phyloP scores from a whole-genome alignment of 73 alveolate species.

The Uronychia setigera region DNA sequence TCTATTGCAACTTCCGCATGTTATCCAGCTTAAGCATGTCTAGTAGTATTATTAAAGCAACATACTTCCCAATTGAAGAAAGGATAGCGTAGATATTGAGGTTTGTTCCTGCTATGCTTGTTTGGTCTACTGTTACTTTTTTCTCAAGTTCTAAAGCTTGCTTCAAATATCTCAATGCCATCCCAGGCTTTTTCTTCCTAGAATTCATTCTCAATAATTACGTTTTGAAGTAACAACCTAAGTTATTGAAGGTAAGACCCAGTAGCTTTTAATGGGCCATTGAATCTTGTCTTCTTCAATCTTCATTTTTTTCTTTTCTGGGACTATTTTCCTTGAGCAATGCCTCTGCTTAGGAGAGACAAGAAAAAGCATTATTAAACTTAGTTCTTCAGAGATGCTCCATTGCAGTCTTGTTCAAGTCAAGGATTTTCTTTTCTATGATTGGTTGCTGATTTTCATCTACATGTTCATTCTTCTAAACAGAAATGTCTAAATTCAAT shows the following conservation, averaged over 20 bases:
- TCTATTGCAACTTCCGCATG: no score
- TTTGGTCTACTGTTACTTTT: not conserved
- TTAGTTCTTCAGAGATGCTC: not conserved
- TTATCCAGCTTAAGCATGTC: no score
- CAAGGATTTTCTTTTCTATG: not conserved
- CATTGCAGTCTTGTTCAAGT: not conserved
- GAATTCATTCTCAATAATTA: not conserved
- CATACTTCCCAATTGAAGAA: no score
- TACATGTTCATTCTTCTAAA: no score
- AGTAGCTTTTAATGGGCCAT: not conserved
- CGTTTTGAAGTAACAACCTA: not conserved
- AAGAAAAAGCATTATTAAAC: not conserved
- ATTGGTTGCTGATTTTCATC: no score
- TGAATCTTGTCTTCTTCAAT: not conserved
- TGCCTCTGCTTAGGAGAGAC: not conserved
- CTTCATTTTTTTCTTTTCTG: not conserved
- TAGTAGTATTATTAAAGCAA: no score
- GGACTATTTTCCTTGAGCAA: not conserved
- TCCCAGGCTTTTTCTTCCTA: not conserved
- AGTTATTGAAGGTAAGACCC: not conserved
- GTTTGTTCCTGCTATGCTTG: conserved; percentile 15
- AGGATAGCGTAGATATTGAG: conserved; percentile 36
- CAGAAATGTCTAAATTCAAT: no score
- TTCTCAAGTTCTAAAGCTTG: no score
- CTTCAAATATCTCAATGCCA: not conserved